Base-by-base conservation (phyloP, 352 stramenopile species). In the Aphanomyces euteiches region DNA sequence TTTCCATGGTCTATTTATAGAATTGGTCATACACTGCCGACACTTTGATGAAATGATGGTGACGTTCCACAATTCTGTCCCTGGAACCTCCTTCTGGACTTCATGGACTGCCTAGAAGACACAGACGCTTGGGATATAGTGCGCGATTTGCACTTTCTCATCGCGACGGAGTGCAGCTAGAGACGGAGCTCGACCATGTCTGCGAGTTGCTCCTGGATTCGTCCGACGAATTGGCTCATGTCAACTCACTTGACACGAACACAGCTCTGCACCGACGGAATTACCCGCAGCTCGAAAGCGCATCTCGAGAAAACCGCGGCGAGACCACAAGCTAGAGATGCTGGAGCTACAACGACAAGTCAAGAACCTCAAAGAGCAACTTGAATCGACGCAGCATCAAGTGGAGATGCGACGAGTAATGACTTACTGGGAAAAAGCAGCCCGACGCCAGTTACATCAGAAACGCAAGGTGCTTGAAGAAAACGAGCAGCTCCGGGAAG, bases 131-230 rank as follows among this genome's bases (percentile, higher is more conserved):
- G 50, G 50, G 50, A 58, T 34, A 19, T 58, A 12, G 50, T 4
- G 50, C 7, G 8, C 8, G 58, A 66, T 37, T 28, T 66, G 8
- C 58, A 66, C 36, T 66, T 66, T 37, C 58, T 66, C 58, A n/a
- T 66, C 39, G 58, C 58, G 13, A 66, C 36, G 8, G 58, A 66
- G 37, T 47, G 5, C 28, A 66, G 6, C 58, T 66, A 5, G 39
- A 66, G 39, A 41, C 36, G 21, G 58, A 66, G 28, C 58, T 66
- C 5, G 58, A 38, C n/a, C n/a, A 15, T 13, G 58, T 66, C 39
- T 66, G 58, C 19, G 28, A 66, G n/a, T 41, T 66, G 28, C 39
- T 66, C 5, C 13, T 38, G 6, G 53, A 38, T 28, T 28, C 28
- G 28, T 28, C 28, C 28, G 28, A 28, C 28, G 28, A 28, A 28